Conservation (phyloP, 306 rosid genomes). For the Prunus salicina region DNA sequence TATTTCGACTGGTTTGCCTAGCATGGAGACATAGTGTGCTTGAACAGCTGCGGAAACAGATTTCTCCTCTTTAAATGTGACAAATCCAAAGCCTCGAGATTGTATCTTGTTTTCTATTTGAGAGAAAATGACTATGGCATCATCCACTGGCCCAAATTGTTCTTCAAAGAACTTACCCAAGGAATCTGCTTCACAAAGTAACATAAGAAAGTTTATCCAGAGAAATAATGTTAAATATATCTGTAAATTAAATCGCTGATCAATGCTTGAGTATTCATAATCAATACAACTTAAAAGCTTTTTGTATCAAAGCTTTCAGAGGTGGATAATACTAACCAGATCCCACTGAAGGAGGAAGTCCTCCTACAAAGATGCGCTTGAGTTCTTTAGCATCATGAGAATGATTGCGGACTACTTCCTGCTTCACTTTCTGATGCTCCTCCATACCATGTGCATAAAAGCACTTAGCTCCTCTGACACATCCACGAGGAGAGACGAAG, state of each 20-base stretch:
- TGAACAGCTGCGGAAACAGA: conserved; percentile 28
- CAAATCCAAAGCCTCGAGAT: conserved; percentile 46
- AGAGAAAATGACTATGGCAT: conserved; percentile 30
- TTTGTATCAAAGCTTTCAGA: conserved; percentile 2
- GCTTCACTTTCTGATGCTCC: conserved; percentile 12
- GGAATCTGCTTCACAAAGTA: conserved; percentile 18
- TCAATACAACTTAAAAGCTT: neutral
- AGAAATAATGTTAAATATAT: neutral
- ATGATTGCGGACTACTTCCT: conserved; percentile 1
- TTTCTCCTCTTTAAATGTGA: conserved; percentile 36
- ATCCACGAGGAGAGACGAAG: conserved; percentile 35
- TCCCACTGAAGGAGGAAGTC: conserved; percentile 31
- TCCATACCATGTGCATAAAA: conserved; percentile 29
- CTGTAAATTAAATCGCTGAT: too few species aligned
- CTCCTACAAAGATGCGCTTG: conserved; percentile 35
- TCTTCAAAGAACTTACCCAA: conserved; percentile 33
- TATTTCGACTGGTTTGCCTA: conserved; percentile 37
- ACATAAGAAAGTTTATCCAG: neutral
- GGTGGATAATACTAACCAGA: conserved; percentile 29
- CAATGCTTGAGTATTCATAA: neutral
- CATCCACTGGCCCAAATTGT: conserved; percentile 38
- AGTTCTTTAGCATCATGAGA: conserved; percentile 3
- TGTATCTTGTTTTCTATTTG: conserved; percentile 21
- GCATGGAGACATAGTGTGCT: conserved; percentile 26
- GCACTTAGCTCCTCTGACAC: conserved; percentile 37